Conservation (phyloP, 345 rosid species). For the Chamaenerion angustifolium region DNA sequence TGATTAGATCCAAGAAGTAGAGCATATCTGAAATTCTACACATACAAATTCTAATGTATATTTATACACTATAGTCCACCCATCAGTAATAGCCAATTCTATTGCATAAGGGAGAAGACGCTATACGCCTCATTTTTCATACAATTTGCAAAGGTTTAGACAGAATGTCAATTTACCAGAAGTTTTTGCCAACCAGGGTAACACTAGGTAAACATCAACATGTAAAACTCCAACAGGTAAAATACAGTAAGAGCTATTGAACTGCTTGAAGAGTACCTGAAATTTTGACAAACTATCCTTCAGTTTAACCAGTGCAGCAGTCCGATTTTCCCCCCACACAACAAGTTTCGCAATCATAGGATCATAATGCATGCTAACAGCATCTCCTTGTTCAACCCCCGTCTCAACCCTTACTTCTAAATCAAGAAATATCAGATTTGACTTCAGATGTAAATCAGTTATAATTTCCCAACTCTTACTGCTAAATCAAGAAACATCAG, state of each 20-base stretch:
- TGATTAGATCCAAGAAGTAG: too few species aligned
- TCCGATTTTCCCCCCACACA: slow-evolving; percentile 73
- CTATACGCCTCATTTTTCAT: too few species aligned
- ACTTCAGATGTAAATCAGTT: neutral
- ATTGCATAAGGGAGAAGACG: too few species aligned
- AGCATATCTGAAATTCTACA: too few species aligned
- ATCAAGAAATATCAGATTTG: neutral
- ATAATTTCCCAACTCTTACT: neutral
- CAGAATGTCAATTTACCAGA: too few species aligned
- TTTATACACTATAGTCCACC: too few species aligned
- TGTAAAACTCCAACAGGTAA: neutral
- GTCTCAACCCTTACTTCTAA: slow-evolving; percentile 77
- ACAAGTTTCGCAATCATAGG: slow-evolving; percentile 99
- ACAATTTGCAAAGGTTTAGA: too few species aligned
- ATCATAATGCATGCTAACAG: slow-evolving; percentile 96
- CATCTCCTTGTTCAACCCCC: slow-evolving; percentile 87
- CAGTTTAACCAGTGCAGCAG: slow-evolving; percentile 72
- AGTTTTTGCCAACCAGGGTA: too few species aligned
- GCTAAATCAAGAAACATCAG: neutral
- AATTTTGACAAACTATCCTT: slow-evolving; percentile 76
- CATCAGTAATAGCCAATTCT: too few species aligned
- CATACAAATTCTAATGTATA: too few species aligned
- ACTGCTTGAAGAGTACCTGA: slow-evolving; percentile 39
- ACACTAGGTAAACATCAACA: too few species aligned
- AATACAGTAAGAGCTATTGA: slow-evolving; percentile 2